Conservation (phyloP, 192 early-diverging fungal species). For the Backusella australiensis region DNA sequence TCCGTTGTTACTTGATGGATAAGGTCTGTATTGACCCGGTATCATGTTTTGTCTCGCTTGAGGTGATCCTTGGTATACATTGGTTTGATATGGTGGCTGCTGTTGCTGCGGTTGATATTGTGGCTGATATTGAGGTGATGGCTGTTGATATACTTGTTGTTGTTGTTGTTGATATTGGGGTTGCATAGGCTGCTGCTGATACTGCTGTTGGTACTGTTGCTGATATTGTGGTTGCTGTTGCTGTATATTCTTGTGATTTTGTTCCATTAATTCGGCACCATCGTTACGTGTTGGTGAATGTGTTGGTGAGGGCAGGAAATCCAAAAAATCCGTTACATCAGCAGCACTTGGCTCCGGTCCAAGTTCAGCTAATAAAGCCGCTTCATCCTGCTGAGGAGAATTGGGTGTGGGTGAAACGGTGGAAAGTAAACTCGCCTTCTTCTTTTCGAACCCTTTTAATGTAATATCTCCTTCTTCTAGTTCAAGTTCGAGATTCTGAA, state of each 20-base stretch:
- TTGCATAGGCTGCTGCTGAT: neutral
- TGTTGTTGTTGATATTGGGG: neutral
- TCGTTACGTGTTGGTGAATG: conserved; percentile 22
- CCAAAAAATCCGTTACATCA: conserved; percentile 37
- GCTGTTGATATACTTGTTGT: neutral
- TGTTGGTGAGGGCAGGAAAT: conserved; percentile 36
- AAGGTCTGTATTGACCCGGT: conserved; percentile 7
- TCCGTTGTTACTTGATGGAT: neutral
- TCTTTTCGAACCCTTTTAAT: conserved; percentile 73
- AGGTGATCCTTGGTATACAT: neutral
- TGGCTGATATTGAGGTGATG: neutral
- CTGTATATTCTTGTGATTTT: neutral
- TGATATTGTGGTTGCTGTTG: neutral
- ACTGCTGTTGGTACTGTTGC: neutral
- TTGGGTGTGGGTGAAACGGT: neutral
- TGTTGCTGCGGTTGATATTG: neutral
- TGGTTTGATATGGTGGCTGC: neutral
- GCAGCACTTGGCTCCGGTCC: conserved; percentile 40
- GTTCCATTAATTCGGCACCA: conserved; percentile 24
- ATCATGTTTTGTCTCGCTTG: neutral
- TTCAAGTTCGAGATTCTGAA: conserved; percentile 43
- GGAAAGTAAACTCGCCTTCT: conserved; percentile 25
- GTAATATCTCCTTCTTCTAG: conserved; percentile 68
- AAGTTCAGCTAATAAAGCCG: conserved; percentile 12
- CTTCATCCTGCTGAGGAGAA: conserved; percentile 7